Conservation (phyloP, 1,284 basidiomycete species). For the Apiotrichum veenhuisii region DNA sequence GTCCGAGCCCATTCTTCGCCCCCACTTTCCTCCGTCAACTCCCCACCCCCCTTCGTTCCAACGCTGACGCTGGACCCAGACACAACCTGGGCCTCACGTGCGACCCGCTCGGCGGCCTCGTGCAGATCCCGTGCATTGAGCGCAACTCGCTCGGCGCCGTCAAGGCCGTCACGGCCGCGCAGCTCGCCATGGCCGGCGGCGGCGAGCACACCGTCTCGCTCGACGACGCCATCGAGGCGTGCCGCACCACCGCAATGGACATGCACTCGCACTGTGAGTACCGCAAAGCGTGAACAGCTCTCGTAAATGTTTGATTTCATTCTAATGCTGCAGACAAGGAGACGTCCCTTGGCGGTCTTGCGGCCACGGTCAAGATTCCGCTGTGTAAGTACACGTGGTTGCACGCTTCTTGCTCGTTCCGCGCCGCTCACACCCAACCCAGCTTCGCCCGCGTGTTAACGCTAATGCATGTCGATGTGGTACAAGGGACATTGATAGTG, state of each 20-base stretch:
- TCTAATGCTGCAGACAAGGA: constrained; percentile 62
- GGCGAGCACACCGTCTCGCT: constrained; percentile 59
- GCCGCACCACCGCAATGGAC: constrained; percentile 75
- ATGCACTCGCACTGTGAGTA: constrained; percentile 51
- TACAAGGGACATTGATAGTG: constrained; percentile 1
- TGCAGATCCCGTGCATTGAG: constrained; percentile 89
- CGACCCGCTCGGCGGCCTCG: constrained; percentile 80
- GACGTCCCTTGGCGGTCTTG: constrained; percentile 60
- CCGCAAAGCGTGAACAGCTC: no score
- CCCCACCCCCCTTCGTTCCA: no score
- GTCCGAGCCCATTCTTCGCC: no score
- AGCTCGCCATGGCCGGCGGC: constrained; percentile 85
- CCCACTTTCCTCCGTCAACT: no score
- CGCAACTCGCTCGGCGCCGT: constrained; percentile 58
- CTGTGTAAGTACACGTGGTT: constrained; percentile 48
- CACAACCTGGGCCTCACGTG: constrained; percentile 86
- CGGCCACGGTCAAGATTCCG: constrained; percentile 69
- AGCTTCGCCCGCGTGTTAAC: neutral
- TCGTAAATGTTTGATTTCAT: no score
- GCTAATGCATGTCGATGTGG: constrained; percentile 2
- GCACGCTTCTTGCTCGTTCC: neutral
- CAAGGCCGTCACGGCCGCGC: constrained; percentile 86
- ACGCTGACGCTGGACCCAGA: constrained; percentile 51
- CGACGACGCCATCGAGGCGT: constrained; percentile 94
- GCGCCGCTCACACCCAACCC: neutral